Evolutionary conservation across 106 monocot genomes (phyloP), one percentile per base, ranked within the genome.

Genomic region (Cymbidium sinense): DNA sequence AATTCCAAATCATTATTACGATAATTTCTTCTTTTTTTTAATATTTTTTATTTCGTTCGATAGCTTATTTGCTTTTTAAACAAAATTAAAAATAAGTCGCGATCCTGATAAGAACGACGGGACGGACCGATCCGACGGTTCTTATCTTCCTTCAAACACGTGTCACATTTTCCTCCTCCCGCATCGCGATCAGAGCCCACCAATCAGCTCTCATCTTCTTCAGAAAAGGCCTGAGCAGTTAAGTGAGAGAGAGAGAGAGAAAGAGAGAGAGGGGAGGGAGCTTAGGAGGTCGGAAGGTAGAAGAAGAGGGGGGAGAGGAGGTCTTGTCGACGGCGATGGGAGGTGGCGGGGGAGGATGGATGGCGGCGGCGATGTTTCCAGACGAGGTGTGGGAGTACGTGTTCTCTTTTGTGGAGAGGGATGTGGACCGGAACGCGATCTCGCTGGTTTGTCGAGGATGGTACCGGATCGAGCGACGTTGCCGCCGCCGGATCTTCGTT

Each of bases 321-420:
- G 28, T 7, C 15, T 29, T 18, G 5, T 34, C 29, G 29, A 2
- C 27, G 70, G 34, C 0, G 34, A 70, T 70, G 70, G 70, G 70
- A 0, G 15, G 70, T 0, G 39, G 47, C 36, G 71, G 71, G 7
- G 71, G 71, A 3, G 47, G 29, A 12, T 30, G 29, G 50, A 5
- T 31, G 73, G n/a, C 34, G 81, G 76, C 37, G 70, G 76, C 82
- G 44, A 39, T 82, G 75, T 87, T 94, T 62, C 93, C 90, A 13
- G 93, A 91, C 29, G 93, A 94, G 79, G 94, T 94, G 33, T 89
- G 87, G 94, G 87, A 91, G 82, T 87, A 89, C 36, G 82, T 94
- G 31, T 91, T 94, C 87, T 87, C 89, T 28, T 88, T 89, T 82
- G 58, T 89, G 17, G 34, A 55, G 31, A 34, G 84, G 12, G 81